These are phyloP conservation scores for Solanum pinnatisectum DNA, from an alignment of 257 asterid genomes.

Conservation along the genomic window DNA sequence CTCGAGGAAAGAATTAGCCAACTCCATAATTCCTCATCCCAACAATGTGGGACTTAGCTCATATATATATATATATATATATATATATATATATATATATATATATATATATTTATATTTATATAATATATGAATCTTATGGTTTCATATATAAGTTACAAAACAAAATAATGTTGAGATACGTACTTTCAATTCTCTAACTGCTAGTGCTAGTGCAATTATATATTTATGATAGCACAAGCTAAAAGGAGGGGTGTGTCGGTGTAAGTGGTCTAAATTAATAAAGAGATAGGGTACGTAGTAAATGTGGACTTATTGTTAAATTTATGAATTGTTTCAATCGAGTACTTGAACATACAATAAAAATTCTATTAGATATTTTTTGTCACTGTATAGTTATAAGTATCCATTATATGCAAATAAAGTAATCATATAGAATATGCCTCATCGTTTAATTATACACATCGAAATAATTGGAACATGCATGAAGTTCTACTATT, in stretches of 20 bases:
- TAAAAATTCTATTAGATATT: too few species aligned
- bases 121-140: too few species aligned
- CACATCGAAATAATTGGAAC: too few species aligned
- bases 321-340: too few species aligned
- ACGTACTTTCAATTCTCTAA: not conserved
- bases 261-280: not conserved
- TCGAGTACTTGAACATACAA: rapidly evolving
- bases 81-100: too few species aligned
- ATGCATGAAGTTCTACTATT: too few species aligned
- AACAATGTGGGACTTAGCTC: not conserved
- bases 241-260: not conserved
- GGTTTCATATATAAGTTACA: not conserved
- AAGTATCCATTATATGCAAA: too few species aligned
- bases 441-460: too few species aligned
- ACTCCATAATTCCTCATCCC: not conserved
- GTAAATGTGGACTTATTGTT: not conserved
- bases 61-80: too few species aligned
- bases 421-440: too few species aligned
- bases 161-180: not conserved
- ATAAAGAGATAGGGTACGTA: not conserved
- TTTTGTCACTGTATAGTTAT: too few species aligned
- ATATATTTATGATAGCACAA: not conserved
- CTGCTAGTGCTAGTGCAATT: not conserved
- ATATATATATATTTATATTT: too few species aligned
- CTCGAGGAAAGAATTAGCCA: not conserved